phyloP scores from a whole-genome alignment of 2,329 filamentous ascomycete species.

The Aspergillus carbonarius region DNA sequence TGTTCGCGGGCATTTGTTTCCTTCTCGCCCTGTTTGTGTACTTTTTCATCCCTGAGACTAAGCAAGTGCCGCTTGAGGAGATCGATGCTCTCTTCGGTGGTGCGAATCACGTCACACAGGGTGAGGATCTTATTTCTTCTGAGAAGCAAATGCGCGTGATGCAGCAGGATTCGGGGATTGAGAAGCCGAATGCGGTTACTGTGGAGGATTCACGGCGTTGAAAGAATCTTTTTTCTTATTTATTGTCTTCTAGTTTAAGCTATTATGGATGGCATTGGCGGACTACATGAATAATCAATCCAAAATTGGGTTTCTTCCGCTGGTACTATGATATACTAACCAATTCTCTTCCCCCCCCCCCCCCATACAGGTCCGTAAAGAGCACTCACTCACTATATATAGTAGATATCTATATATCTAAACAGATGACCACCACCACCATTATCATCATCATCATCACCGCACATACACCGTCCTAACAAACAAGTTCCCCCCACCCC shows the following conservation, averaged over 20 bases:
- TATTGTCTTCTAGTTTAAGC: neutral
- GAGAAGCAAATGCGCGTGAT: slow-evolving; percentile 23
- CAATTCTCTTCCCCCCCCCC: no score
- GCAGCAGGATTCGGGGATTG: slow-evolving; percentile 11
- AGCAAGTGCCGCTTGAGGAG: slow-evolving; percentile 41
- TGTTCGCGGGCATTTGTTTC: slow-evolving; percentile 55
- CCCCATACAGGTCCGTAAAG: no score
- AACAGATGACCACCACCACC: no score
- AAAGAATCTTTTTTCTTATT: no score
- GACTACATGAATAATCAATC: neutral
- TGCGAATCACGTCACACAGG: slow-evolving; percentile 35
- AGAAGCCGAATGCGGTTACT: slow-evolving; percentile 18
- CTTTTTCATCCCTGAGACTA: slow-evolving; percentile 55
- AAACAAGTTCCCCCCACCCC: neutral
- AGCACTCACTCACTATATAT: no score
- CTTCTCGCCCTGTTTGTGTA: slow-evolving; percentile 52
- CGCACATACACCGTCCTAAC: neutral
- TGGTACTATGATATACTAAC: neutral
- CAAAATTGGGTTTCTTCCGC: neutral
- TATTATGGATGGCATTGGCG: neutral
- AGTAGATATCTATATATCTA: no score
- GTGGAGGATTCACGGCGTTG: slow-evolving; percentile 21
- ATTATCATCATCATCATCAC: neutral
- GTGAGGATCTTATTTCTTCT: slow-evolving; percentile 31
- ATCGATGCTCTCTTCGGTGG: slow-evolving; percentile 41